phyloP scores from a whole-genome alignment of 129 eudicot genomes.

The Chrysanthemum makinoi region DNA sequence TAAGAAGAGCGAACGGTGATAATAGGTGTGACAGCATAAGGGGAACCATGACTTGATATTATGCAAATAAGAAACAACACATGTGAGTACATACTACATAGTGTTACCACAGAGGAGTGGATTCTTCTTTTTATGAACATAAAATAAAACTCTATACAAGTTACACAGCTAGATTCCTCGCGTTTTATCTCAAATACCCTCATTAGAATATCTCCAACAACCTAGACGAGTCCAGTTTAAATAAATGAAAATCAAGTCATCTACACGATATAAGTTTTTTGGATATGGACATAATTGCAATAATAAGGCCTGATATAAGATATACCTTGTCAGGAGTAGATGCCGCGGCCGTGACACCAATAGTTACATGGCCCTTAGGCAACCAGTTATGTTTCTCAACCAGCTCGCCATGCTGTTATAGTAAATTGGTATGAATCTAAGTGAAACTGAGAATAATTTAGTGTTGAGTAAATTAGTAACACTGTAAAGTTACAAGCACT shows the following conservation, averaged over 20 bases:
- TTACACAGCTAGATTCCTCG: slow-evolving; percentile 63
- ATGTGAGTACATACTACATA: slow-evolving; percentile 1
- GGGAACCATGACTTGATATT: slow-evolving; percentile 1
- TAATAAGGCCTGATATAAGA: background rate
- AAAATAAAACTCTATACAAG: slow-evolving; percentile 36
- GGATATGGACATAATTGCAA: background rate
- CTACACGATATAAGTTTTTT: too few relatives aligned
- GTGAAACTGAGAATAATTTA: background rate
- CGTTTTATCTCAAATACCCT: slow-evolving; percentile 68
- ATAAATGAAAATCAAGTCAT: slow-evolving; percentile 10
- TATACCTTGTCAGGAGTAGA: slow-evolving; percentile 94
- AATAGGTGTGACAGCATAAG: background rate
- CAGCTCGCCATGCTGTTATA: slow-evolving; percentile 79
- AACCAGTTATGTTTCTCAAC: slow-evolving; percentile 86
- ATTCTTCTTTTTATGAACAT: background rate
- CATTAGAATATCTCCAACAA: slow-evolving; percentile 75
- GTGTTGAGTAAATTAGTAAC: background rate
- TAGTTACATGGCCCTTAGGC: slow-evolving; percentile 77
- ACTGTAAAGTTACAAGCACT: slow-evolving; percentile 1
- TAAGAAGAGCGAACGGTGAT: too few relatives aligned
- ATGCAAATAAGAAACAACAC: background rate
- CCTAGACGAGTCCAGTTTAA: slow-evolving; percentile 43
- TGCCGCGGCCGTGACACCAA: slow-evolving; percentile 91
- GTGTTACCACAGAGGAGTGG: slow-evolving; percentile 17
- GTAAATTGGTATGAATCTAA: background rate